A percentile compares a stretch with the other conserved stretches of the same genome.
Conservation (phyloP, 2,329 filamentous ascomycete genomes). For the Penicillium sp. region DNA sequence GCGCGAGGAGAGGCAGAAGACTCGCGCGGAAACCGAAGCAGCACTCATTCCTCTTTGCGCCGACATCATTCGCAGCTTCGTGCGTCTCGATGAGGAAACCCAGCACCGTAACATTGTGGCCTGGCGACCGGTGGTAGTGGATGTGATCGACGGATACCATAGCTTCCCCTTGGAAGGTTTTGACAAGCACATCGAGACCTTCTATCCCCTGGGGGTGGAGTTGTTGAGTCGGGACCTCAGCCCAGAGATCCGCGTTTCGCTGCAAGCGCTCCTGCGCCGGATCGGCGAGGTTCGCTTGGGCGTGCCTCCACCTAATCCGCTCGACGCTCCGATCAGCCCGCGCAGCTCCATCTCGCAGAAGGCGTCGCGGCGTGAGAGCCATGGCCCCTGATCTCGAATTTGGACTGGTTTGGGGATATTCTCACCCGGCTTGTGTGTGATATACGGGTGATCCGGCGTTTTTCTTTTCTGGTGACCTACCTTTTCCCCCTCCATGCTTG, state of each 20-base stretch:
- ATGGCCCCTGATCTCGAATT: constrained; percentile 17
- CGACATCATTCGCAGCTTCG: constrained; percentile 84
- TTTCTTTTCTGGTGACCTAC: constrained; percentile 6
- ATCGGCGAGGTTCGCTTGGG: constrained; percentile 69
- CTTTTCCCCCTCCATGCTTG: constrained; percentile 3
- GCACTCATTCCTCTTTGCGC: constrained; percentile 91
- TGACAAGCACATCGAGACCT: constrained; percentile 67
- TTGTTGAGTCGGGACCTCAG: constrained; percentile 76
- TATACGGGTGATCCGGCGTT: constrained; percentile 16
- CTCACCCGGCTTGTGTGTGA: constrained; percentile 22
- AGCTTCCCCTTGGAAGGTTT: constrained; percentile 78
- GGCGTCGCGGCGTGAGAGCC: constrained; percentile 27
- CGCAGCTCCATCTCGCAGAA: constrained; percentile 35
- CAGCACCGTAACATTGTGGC: constrained; percentile 96
- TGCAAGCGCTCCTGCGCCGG: constrained; percentile 70
- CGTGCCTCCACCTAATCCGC: constrained; percentile 34
- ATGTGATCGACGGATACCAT: constrained; percentile 88
- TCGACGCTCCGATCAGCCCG: constrained; percentile 29
- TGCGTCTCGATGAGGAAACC: constrained; percentile 84
- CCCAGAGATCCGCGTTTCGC: constrained; percentile 66
- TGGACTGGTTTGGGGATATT: constrained; percentile 29
- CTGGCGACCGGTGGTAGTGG: constrained; percentile 94
- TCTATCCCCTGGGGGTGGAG: constrained; percentile 81
- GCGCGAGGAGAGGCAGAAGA: constrained; percentile 71
- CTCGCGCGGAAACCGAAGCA: constrained; percentile 75